Base-by-base conservation (phyloP, 1,139 yeast species). In the Candida albicans region DNA sequence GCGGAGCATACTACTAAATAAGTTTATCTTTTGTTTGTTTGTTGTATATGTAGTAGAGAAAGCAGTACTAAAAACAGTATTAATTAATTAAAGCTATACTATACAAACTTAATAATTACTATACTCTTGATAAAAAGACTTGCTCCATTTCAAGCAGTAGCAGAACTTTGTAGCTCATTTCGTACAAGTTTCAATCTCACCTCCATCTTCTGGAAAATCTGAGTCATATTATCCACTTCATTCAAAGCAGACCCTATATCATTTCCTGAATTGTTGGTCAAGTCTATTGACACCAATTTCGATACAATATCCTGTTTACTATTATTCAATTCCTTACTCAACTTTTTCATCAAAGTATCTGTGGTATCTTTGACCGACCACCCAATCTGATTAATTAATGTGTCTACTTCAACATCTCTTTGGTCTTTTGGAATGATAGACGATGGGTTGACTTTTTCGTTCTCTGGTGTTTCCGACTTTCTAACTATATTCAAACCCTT, bases 281-380 rank as follows among this genome's bases (percentile, higher is more conserved):
- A 78, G 67, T 56, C 79, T n/a, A 53, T 77, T 55, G 53, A 52
- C 3, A 69, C 61, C 29, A 74, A 59, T 46, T 71, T 72, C 36
- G 60, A 57, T 8, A 73, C 72, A 41, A 70, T 71, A 38, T 60
- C 61, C 45, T 60, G 71, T 50, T 72, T 73, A 14, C 70, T 61
- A 22, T 59, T 56, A 41, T 66, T 64, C 47, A 73, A 58, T 49
- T 83, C 85, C 36, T 70, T 73, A 26, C 74, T 64, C 39, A 91
- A 70, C 52, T 79, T 82, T 39, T 69, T 71, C 33, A 85, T 73
- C 29, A 90, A 61, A 0, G 74, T 66, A 18, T 70, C 75, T 5
- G 85, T 73, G 51, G 81, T 84, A 56, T 87, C 95, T 13, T 75
- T 66, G 1, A 82, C 73, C 26, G 77, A 77, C 95, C 96, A 89